phyloP scores from a whole-genome alignment of 2,329 filamentous ascomycete species.

The Orbilia oligospora region DNA sequence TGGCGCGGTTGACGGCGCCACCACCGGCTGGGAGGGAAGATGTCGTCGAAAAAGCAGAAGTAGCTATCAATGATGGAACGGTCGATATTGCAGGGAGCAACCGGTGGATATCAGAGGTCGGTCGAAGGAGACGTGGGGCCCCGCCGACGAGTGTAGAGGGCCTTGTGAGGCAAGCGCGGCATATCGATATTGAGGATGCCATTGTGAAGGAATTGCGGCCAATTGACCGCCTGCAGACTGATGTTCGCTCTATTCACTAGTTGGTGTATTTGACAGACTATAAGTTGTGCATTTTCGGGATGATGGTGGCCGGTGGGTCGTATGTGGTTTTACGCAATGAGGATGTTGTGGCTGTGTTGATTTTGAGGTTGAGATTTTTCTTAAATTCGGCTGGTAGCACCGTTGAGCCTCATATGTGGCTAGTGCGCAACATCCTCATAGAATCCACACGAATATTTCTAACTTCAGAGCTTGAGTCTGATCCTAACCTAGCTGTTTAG shows the following conservation, averaged over 20 bases:
- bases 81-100: conserved; percentile 26
- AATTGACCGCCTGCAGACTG: conserved; percentile 49
- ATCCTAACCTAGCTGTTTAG: background rate
- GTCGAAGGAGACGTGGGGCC: conserved; percentile 13
- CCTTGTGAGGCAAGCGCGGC: conserved; percentile 51
- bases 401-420: conserved; percentile 22
- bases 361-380: conserved; percentile 45
- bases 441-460: background rate
- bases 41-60: conserved; percentile 46
- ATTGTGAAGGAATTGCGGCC: conserved; percentile 64
- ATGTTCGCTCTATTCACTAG: background rate
- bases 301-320: background rate
- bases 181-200: conserved; percentile 67
- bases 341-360: conserved; percentile 42
- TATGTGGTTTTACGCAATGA: conserved; percentile 14
- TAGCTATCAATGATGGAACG: conserved; percentile 14
- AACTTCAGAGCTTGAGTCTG: background rate
- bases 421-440: conserved; percentile 1
- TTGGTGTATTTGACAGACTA: conserved; percentile 13
- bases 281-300: conserved; percentile 35
- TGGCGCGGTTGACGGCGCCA: conserved; percentile 33
- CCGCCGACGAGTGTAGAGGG: conserved; percentile 34
- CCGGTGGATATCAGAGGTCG: conserved; percentile 18
- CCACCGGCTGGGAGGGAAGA: conserved; percentile 18
- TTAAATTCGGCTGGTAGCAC: conserved; percentile 20